A percentile compares a stretch with the other conserved stretches of the same genome.
These are phyloP conservation scores for Tilletia indica DNA, from an alignment of 1,284 basidiomycete genomes.

Conservation along the genomic window DNA sequence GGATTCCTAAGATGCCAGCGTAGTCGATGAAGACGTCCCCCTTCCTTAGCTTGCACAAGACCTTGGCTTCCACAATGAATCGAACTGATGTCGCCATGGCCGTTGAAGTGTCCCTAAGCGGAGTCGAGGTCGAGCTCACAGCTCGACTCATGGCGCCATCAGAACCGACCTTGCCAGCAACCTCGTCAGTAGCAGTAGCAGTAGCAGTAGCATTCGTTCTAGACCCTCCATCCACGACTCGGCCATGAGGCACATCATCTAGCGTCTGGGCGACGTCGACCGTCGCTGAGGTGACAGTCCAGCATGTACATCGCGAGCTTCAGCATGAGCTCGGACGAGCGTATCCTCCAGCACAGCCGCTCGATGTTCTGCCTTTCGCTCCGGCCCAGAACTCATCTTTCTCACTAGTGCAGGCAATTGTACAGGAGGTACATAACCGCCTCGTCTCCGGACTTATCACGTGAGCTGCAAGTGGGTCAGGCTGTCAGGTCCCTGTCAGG, in stretches of 20 bases:
- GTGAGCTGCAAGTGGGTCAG: too few relatives aligned
- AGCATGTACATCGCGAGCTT: not conserved
- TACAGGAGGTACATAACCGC: too few relatives aligned
- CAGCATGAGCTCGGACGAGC: not conserved
- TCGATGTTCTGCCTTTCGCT: not conserved
- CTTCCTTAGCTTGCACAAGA: slow-evolving; percentile 10
- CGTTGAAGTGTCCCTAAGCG: not conserved
- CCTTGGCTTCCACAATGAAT: slow-evolving; percentile 13
- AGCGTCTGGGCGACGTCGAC: too few relatives aligned
- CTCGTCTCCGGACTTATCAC: too few relatives aligned
- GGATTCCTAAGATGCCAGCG: not conserved
- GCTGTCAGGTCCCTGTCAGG: too few relatives aligned
- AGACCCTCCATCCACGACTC: too few relatives aligned
- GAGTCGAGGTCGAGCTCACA: not conserved
- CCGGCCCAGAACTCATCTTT: not conserved
- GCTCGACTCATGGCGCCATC: not conserved
- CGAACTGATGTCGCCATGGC: not conserved
- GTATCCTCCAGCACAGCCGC: not conserved
- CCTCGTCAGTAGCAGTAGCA: not conserved
- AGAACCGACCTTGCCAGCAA: not conserved
- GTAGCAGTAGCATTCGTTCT: too few relatives aligned
- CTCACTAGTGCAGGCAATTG: not conserved
- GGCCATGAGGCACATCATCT: too few relatives aligned
- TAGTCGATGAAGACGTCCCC: slow-evolving; percentile 15
- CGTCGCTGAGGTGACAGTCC: not conserved